These are phyloP conservation scores for Cyberlindnera maclurae DNA, from an alignment of 805 yeast genomes.

Conservation along the genomic window DNA sequence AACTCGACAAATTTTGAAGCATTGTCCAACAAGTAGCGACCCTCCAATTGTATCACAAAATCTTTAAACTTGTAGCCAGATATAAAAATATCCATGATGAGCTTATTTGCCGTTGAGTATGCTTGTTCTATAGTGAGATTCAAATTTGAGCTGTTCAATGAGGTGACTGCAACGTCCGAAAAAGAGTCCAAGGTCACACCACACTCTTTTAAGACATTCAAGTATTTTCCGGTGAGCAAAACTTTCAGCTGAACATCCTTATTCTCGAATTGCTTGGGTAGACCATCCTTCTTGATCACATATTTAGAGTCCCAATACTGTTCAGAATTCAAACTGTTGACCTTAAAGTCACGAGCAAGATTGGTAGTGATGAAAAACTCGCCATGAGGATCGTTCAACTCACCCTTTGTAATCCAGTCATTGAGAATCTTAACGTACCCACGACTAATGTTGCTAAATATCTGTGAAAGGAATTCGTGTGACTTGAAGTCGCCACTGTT, in stretches of 20 bases:
- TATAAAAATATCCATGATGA: slow-evolving; percentile 49
- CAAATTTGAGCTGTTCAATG: slow-evolving; percentile 36
- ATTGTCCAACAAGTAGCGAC: slow-evolving; percentile 49
- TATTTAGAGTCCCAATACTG: slow-evolving; percentile 72
- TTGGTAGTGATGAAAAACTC: slow-evolving; percentile 66
- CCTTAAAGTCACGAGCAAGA: slow-evolving; percentile 19
- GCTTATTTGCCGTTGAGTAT: slow-evolving; percentile 58
- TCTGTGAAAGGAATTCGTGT: slow-evolving; percentile 38
- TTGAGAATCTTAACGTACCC: slow-evolving; percentile 65
- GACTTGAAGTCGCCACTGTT: slow-evolving; percentile 62
- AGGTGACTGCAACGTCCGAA: slow-evolving; percentile 23
- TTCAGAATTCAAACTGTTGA: slow-evolving; percentile 37
- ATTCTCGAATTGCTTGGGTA: slow-evolving; percentile 56
- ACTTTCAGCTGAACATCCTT: slow-evolving; percentile 54
- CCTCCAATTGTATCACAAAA: slow-evolving; percentile 44
- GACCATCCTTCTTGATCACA: slow-evolving; percentile 65
- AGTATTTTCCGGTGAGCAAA: slow-evolving; percentile 75
- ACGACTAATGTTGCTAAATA: slow-evolving; percentile 53
- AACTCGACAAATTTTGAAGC: slow-evolving; percentile 47
- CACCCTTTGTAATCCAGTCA: slow-evolving; percentile 74
- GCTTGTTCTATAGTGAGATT: slow-evolving; percentile 51
- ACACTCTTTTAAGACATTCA: slow-evolving; percentile 64
- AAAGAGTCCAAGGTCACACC: slow-evolving; percentile 32
- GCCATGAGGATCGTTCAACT: slow-evolving; percentile 66
- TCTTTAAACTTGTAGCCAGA: slow-evolving; percentile 49